Evolutionary conservation across 176 grass and related monocot genomes (phyloP), one percentile per base, ranked within the genome.

Genomic region (Eleusine indica): DNA sequence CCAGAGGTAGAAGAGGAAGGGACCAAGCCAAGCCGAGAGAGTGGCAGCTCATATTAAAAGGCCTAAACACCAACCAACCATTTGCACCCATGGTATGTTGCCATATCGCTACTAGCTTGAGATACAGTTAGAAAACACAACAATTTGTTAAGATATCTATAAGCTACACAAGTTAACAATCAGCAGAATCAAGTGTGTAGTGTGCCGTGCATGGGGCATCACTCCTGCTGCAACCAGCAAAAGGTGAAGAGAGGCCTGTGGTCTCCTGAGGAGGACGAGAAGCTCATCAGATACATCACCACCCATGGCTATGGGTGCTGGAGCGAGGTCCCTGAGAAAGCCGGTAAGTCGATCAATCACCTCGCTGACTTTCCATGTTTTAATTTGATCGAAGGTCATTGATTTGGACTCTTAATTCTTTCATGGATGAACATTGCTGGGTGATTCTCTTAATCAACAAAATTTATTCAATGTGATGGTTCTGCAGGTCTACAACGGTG

Each of bases 261-360:
- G 97, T 99, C 97, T 51, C 97, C 97, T 35, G 97, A 96, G 91
- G 97, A 99, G 46, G 97, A 99, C 47, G 97, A 99, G 81, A 99
- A 99, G 87, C 89, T 99, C 87, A 90, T 99, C 84, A 88, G 91
- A 69, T 99, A 99, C 91, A 99, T 99, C 91, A 96, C 87, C 74
- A 94, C 88, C 72, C 88, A 99, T 91, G 97, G 97, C 54, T 96
- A 99, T 32, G 97, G 97, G 7, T 96, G 93, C 89, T 99, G 97
- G 97, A 99, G 93, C 52, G 97, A 99, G 87, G 93, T 99, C 48
- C 96, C 96, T 1, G 97, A 99, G 78, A 99, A 99, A 90, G 97
- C 97, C 22, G 97, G 97, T 98, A 70, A 18, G 67, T 80, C 3
- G 49, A 4, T 52, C 43, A 6, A 49, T 49, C 47, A 22, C 70